Base-by-base conservation (phyloP, 2,329 filamentous ascomycete genomes). In the Trichoderma simmonsii region DNA sequence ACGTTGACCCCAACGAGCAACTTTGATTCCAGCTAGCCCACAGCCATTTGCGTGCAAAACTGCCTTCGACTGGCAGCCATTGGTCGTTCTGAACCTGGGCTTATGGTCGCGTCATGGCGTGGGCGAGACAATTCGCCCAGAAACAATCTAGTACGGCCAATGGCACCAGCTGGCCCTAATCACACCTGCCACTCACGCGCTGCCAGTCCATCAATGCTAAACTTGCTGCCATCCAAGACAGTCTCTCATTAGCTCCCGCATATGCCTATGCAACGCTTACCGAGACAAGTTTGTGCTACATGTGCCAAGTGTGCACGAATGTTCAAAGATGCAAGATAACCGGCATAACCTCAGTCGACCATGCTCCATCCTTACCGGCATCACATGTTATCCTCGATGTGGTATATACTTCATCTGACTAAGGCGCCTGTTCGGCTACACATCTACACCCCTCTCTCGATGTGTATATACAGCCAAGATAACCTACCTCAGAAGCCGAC, bases 201-300 rank as follows among this genome's bases (percentile, higher is more conserved):
- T 14, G 12, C 30, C 57, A 34, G 57, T 60, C 26, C 62, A 26
- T 43, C 51, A 43, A 21, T 59, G 64, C 64, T 34, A 62, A 62
- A n/a, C 11, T 12, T 12, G 21, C 43, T 61, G 56, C 8, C 57
- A 36, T 21, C 57, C 57, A 69, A 68, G 65, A 70, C 57, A 70
- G 30, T 69, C 56, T 61, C 57, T 70, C 67, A 54, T 62, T 51
- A 70, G 57, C 57, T 62, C 36, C 57, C 28, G 67, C 28, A 15
- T 24, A 54, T 62, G 28, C 8, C 66, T 65, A 62, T 61, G 56
- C 57, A 70, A 21, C 56, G 54, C 28, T 69, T 62, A 54, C 57
- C 28, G 57, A 70, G 67, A 70, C 39, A 54, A 51, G 57, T 39
- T 39, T 59, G 57, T 60, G 39, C 67, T 56, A 70, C 28, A 32